Percentiles rank a stretch among this genome's conserved stretches.
Conservation (phyloP, 2,329 filamentous ascomycete genomes). For the Sporothrix brunneoviolacea region DNA sequence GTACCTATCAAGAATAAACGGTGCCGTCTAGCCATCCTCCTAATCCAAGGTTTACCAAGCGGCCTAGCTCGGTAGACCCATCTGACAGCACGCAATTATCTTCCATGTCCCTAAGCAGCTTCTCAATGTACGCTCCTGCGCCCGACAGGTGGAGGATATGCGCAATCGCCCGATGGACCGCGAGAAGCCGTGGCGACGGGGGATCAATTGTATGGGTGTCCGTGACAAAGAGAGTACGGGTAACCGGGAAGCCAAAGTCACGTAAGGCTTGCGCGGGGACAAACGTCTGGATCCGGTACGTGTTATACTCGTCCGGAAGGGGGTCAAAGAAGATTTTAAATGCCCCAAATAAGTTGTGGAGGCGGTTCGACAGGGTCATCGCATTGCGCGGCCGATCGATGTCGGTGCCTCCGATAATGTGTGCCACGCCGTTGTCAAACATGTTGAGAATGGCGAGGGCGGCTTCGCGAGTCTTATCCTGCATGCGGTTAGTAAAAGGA, state of each 20-base stretch:
- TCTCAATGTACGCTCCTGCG: slow-evolving; percentile 8
- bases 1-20: too few species aligned
- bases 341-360: slow-evolving; percentile 27
- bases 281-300: slow-evolving; percentile 24
- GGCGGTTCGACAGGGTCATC: slow-evolving; percentile 25
- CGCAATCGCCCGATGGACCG: slow-evolving; percentile 7
- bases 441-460: slow-evolving; percentile 35
- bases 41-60: neutral
- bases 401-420: slow-evolving; percentile 32
- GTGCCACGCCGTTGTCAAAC: slow-evolving; percentile 31
- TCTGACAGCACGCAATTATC: neutral
- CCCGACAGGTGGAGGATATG: slow-evolving; percentile 9
- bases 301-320: slow-evolving; percentile 19
- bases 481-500: slow-evolving; percentile 1
- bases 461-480: slow-evolving; percentile 22
- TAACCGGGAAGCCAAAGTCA: slow-evolving; percentile 5
- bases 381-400: slow-evolving; percentile 36
- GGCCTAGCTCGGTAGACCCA: slow-evolving; percentile 4
- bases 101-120: slow-evolving; percentile 5
- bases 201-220: slow-evolving; percentile 6
- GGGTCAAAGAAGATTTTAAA: slow-evolving; percentile 27
- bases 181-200: slow-evolving; percentile 7
- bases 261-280: slow-evolving; percentile 5
- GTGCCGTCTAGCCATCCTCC: neutral
- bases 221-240: neutral